Base-by-base conservation (phyloP, 2,329 filamentous ascomycete genomes). In the Fusarium torulosum region DNA sequence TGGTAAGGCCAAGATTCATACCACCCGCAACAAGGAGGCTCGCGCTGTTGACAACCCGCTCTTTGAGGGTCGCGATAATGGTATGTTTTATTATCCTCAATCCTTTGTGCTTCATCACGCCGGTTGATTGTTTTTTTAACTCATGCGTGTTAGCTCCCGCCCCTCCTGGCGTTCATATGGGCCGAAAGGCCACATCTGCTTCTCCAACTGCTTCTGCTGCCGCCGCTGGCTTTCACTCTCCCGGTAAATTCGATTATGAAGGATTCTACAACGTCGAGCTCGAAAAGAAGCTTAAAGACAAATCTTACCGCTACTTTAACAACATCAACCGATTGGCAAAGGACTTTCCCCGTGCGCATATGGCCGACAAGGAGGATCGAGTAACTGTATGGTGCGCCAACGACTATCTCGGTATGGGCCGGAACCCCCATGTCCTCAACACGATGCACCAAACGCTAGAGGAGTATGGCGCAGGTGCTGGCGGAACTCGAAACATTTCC, bases 351-450 rank as follows among this genome's bases (percentile, higher is more conserved):
- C 92, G 92, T 69, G 96, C 96, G 44, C 96, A 99, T 80, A 97
- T 96, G 86, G 87, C 92, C 17, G 89, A 86, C 59, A 87, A 88
- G 75, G 90, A 95, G 61, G 93, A 97, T 70, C 89, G 89, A 53
- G 96, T 99, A 59, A 97, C 95, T 3, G 96, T 99, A 23, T 99
- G 96, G 96, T 99, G 96, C 85, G 96, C 95, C 77, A 99, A 99
- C 76, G 96, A 99, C 79, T 99, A 99, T 79, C 88, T 99, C 19
- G 96, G 96, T 72, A 99, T 99, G 96, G 95, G 96, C 43, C 88
- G 94, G 73, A 97, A 98, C 80, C 87, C 88, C 14, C 85, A 92
- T 50, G 96, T 99, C 13, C 82, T 99, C 75, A 89, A 92, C 78
- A 88, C 88, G 57, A 99, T 99, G 96, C 95, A 99, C 78, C 87